phyloP scores from a whole-genome alignment of 768 basidiomycete species.

The Boletus barrowsii region DNA sequence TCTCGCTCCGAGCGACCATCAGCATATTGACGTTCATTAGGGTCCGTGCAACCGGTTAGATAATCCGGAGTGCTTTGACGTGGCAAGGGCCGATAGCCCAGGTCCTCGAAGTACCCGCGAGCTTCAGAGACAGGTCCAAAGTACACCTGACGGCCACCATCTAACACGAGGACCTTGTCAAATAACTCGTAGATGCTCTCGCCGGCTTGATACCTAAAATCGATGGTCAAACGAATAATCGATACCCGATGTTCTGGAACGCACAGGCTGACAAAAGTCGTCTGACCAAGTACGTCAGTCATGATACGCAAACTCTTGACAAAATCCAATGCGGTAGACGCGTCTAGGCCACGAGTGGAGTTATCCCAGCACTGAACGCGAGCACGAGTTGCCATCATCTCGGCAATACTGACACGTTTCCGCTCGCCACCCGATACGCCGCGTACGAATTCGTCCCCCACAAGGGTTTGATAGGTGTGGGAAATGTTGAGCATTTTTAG shows the following conservation, averaged over 20 bases:
- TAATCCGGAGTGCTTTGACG: slow-evolving; percentile 87
- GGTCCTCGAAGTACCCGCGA: slow-evolving; percentile 69
- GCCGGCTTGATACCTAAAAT: slow-evolving; percentile 68
- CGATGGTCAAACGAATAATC: not conserved
- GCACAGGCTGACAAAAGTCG: slow-evolving; percentile 75
- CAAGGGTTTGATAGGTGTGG: slow-evolving; percentile 73
- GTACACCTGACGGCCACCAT: slow-evolving; percentile 79
- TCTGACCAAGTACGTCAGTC: slow-evolving; percentile 79
- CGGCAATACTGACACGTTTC: slow-evolving; percentile 80
- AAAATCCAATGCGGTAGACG: slow-evolving; percentile 87
- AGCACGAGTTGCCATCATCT: slow-evolving; percentile 82
- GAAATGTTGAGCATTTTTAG: slow-evolving; percentile 80
- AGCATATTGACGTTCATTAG: slow-evolving; percentile 80
- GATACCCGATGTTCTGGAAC: slow-evolving; percentile 18
- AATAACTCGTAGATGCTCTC: slow-evolving; percentile 76
- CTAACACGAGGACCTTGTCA: slow-evolving; percentile 85
- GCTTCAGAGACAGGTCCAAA: slow-evolving; percentile 74
- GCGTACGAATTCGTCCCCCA: slow-evolving; percentile 85
- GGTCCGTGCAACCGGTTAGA: slow-evolving; percentile 79
- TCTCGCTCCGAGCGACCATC: slow-evolving; percentile 53
- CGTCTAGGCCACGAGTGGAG: slow-evolving; percentile 76
- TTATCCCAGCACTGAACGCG: slow-evolving; percentile 84
- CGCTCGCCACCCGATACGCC: slow-evolving; percentile 79
- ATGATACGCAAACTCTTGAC: slow-evolving; percentile 73
- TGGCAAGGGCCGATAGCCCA: slow-evolving; percentile 72